Base-by-base conservation (phyloP, 352 stramenopile species). In the Pelagophyceae sp. region DNA sequence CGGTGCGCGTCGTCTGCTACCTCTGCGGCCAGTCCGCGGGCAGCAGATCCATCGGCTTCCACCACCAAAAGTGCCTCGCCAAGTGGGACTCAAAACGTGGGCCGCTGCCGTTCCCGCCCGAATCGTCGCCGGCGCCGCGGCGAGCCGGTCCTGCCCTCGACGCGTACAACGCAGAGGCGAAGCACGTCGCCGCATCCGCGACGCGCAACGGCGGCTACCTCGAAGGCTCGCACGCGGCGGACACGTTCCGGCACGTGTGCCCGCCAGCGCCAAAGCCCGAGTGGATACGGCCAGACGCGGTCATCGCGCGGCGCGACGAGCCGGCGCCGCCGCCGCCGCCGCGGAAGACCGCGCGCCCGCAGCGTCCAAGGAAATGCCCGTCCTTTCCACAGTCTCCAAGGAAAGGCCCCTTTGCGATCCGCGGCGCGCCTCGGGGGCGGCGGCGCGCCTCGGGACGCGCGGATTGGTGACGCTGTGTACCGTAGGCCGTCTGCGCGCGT, bases 21-120 rank as follows among this genome's bases (percentile, higher is more conserved):
- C 29, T 71, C 3, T 71, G 61, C 61, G 61, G 61, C n/a, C 61
- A 17, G 15, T 1, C 3, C 3, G 61, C 61, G 3, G 61, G 61
- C n/a, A 71, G n/a, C n/a, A 71, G 38, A 31, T 40, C n/a, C 29
- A 37, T 71, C 61, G n/a, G n/a, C 61, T 71, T 71, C 61, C 61
- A 71, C 33, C 61, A 71, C 61, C 15, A 1, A 3, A 71, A 71
- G 61, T 71, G 61, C 61, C n/a, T 40, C 61, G 61, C 27, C n/a
- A 17, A 29, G 15, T 71, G 61, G 61, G 11, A 17, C 29, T 3
- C 6, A 5, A 67, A 11, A 3, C 45, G 45, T 23, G 61, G 11
- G 61, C 29, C 61, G 31, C 61, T 37, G n/a, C 61, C 61, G n/a
- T 40, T 71, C 31, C 15, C 61, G 11, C 61, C 61, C 15, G n/a